Conservation (phyloP, 345 rosid genomes). For the Ceriops decandra region DNA sequence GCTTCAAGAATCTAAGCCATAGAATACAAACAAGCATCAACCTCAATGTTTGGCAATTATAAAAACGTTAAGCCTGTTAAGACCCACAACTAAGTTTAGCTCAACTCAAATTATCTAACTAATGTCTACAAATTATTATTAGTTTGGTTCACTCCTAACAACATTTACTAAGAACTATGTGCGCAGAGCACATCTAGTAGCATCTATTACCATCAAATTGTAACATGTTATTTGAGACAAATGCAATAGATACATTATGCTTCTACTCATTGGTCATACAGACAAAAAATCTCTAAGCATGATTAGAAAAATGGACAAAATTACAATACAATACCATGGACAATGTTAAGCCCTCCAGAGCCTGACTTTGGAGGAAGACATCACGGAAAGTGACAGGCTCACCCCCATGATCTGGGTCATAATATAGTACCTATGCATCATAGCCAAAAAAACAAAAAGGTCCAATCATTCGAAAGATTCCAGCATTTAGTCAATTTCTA, state of each 20-base stretch:
- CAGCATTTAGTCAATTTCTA: neutral
- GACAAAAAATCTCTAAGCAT: neutral
- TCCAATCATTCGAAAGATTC: neutral
- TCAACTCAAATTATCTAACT: neutral
- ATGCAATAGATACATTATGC: neutral
- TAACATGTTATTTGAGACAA: neutral
- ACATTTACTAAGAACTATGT: conserved; percentile 1
- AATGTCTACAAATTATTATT: neutral
- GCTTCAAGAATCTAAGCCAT: conserved; percentile 87
- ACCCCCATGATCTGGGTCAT: conserved; percentile 75
- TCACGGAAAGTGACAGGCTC: conserved; percentile 80
- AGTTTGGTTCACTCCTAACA: neutral
- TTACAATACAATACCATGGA: conserved; percentile 61
- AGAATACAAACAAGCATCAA: conserved; percentile 25
- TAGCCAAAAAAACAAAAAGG: conserved; percentile 10
- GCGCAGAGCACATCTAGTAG: conserved; percentile 3
- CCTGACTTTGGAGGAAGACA: conserved; percentile 95
- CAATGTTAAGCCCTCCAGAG: conserved; percentile 79
- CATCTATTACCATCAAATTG: neutral
- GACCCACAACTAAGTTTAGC: neutral
- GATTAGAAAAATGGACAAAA: neutral
- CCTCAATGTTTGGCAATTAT: conserved; percentile 16
- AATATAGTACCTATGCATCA: conserved; percentile 64
- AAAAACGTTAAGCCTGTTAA: neutral
- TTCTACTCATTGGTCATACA: neutral